Conservation (phyloP, 2,329 filamentous ascomycete genomes). For the Ceratocystis colombiana region DNA sequence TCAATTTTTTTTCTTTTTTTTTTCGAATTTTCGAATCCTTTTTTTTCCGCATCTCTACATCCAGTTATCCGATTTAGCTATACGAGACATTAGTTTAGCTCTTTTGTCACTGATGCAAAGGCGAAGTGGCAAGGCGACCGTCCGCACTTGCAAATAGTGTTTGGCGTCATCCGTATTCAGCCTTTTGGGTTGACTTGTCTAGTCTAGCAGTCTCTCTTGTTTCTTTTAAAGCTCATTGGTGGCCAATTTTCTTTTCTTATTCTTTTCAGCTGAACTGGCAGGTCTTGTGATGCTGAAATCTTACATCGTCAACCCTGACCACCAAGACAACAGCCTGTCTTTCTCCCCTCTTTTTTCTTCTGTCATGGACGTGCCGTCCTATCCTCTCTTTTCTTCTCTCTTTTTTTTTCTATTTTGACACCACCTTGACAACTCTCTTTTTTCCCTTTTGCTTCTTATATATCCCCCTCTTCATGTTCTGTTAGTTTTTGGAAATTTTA, state of each 20-base stretch:
- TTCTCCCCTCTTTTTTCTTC: conserved; percentile 8
- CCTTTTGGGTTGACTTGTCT: background rate
- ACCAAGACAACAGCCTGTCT: background rate
- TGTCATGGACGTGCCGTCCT: background rate
- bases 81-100: conserved; percentile 2
- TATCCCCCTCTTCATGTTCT: conserved; percentile 15
- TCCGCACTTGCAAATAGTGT: background rate
- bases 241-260: background rate
- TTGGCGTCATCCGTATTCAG: background rate
- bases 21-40: too few species aligned
- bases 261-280: conserved; percentile 2
- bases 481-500: background rate
- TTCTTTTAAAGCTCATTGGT: background rate
- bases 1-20: background rate
- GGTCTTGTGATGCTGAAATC: conserved; percentile 1
- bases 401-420: conserved; percentile 15
- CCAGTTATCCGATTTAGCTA: background rate
- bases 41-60: background rate
- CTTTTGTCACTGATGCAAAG: background rate
- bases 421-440: conserved; percentile 1
- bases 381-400: conserved; percentile 8
- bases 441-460: conserved; percentile 15
- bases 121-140: background rate
- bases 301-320: background rate
- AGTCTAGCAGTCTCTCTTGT: conserved; percentile 1